Conservation (phyloP, 768 basidiomycete species). For the Multifurca ochricompacta region DNA sequence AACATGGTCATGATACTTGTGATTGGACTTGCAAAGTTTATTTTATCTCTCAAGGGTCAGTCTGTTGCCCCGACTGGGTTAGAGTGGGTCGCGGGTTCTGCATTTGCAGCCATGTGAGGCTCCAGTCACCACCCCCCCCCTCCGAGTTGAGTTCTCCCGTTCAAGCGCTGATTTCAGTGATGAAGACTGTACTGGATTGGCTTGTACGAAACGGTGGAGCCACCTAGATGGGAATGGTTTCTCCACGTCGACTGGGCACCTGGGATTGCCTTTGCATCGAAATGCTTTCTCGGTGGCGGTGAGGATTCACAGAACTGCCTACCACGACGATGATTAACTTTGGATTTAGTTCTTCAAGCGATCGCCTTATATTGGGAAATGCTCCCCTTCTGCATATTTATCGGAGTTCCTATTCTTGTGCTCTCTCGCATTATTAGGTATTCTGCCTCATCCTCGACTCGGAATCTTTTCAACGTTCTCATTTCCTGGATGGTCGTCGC, state of each 20-base stretch:
- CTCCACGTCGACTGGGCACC: neutral
- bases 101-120: neutral
- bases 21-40: neutral
- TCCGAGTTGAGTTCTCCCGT: neutral
- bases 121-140: too few relatives aligned
- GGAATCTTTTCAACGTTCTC: neutral
- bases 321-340: neutral
- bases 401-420: neutral
- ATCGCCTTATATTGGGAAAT: neutral
- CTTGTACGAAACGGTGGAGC: neutral
- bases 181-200: slow-evolving; percentile 4
- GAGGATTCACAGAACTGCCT: neutral
- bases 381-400: neutral
- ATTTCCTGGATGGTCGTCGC: neutral
- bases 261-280: neutral
- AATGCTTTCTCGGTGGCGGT: slow-evolving; percentile 1
- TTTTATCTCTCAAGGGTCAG: neutral
- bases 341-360: neutral
- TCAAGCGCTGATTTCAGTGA: neutral
- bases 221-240: slow-evolving; percentile 4
- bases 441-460: neutral
- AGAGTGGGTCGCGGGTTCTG: neutral
- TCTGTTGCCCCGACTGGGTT: neutral
- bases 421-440: neutral
- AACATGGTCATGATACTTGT: neutral